These are phyloP conservation scores for Daldinia bambusicola DNA, from an alignment of 495 filamentous ascomycete genomes.

Conservation along the genomic window DNA sequence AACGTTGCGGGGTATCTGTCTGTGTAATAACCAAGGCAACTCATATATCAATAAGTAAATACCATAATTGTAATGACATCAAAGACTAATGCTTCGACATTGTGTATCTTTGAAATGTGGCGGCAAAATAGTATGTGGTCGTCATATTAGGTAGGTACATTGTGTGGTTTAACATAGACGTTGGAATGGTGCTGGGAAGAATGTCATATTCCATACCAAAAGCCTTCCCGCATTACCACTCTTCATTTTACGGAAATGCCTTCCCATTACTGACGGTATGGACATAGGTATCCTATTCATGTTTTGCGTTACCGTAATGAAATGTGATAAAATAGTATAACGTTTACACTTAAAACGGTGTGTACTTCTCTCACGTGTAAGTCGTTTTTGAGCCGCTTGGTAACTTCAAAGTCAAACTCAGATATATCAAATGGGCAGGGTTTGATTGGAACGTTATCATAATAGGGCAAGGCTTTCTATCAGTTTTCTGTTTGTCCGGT, in stretches of 20 bases:
- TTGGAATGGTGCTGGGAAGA: neutral
- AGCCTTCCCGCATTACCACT: neutral
- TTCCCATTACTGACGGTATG: neutral
- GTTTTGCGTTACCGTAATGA: neutral
- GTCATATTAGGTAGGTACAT: neutral
- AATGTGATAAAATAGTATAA: neutral
- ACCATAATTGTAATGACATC: neutral
- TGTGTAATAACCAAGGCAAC: neutral
- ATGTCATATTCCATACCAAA: neutral
- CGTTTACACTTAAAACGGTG: neutral
- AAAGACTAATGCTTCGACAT: neutral
- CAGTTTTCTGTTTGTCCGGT: neutral
- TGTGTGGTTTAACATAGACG: neutral
- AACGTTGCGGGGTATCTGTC: neutral
- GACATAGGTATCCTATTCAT: neutral
- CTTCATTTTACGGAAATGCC: neutral
- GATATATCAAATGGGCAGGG: neutral
- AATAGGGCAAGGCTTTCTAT: neutral
- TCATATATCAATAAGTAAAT: neutral
- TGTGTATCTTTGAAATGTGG: neutral
- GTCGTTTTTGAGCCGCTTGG: constrained; percentile 3
- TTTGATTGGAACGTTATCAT: neutral
- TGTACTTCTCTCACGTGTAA: neutral
- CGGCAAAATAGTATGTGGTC: neutral
- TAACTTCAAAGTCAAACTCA: neutral